Percentiles rank a stretch among this genome's conserved stretches.
Conservation (phyloP, 495 filamentous ascomycete genomes). For the Darksidea phi region DNA sequence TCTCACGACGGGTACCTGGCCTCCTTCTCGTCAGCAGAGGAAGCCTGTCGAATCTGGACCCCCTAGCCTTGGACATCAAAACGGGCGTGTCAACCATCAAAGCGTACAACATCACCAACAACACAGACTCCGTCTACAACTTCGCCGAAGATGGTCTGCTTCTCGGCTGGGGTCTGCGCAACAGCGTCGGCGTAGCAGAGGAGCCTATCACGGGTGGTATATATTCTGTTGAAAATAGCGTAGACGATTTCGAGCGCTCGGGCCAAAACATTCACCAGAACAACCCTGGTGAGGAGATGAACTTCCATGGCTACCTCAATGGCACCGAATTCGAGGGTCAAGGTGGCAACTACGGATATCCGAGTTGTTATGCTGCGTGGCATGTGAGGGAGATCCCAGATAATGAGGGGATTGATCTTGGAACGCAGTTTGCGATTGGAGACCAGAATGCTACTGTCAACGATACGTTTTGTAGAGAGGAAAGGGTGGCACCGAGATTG, state of each 20-base stretch:
- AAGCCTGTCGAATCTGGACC: conserved; percentile 61
- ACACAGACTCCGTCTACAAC: conserved; percentile 44
- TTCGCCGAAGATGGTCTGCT: conserved; percentile 53
- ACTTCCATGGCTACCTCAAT: conserved; percentile 64
- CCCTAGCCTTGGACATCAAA: conserved; percentile 44
- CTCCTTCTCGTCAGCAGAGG: conserved; percentile 64
- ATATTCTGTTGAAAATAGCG: conserved; percentile 72
- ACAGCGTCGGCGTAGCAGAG: conserved; percentile 66
- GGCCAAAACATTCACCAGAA: conserved; percentile 62
- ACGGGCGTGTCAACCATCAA: conserved; percentile 64
- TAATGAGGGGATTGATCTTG: conserved; percentile 47
- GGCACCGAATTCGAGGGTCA: conserved; percentile 44
- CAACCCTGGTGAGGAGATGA: conserved; percentile 74
- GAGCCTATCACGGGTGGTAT: conserved; percentile 55
- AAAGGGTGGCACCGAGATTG: conserved; percentile 35
- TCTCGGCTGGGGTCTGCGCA: conserved; percentile 71
- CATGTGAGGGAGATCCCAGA: conserved; percentile 51
- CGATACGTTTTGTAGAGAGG: conserved; percentile 39
- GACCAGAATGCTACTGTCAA: conserved; percentile 40
- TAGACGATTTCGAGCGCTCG: conserved; percentile 59
- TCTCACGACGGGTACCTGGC: conserved; percentile 52
- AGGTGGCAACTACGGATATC: conserved; percentile 66
- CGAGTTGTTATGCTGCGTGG: conserved; percentile 66
- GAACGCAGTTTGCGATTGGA: conserved; percentile 52
- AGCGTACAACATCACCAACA: conserved; percentile 58